Evolutionary conservation across 2,329 filamentous ascomycete species (phyloP), one percentile per base, ranked within the genome.

Genomic region (Mollisia scopiformis): DNA sequence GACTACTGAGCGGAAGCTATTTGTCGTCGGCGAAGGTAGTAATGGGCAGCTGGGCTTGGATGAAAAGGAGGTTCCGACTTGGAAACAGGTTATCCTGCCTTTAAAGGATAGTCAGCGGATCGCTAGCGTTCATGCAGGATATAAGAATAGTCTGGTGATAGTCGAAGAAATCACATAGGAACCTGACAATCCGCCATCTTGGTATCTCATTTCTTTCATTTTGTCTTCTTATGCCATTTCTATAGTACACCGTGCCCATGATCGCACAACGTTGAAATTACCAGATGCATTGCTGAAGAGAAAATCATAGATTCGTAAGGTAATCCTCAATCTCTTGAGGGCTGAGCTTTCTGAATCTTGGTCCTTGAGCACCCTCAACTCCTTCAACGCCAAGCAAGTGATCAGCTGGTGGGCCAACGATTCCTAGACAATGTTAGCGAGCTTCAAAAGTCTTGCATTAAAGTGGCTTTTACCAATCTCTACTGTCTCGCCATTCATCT

Each of bases 311-410:
- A 85, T 97, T 98, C 77, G 95, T 98, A 78, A 99, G 82, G 82
- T 99, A 99, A 78, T 99, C 95, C 83, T 99, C 95, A 74, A 99
- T 98, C 82, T 99, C 95, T 80, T 97, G 92, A 73, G 96, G 93
- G 72, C 87, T 97, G 78, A 99, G 82, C 85, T 97, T 96, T 78
- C 93, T 86, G 86, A 97, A 97, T 66, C 93, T 86, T 61, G 93
- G 93, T 47, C 93, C 93, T 69, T 88, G 85, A 21, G 91, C 91
- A 64, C 91, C 91, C 73, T 94, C 90, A 11, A 96, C 91, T 63
- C 93, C 93, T 77, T 96, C 93, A 64, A 93, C 91, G 53, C 95
- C 95, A 62, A 99, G 85, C 49, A 99, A 83, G 75, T 97, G 91
- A 75, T 99, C 88, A 69, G 95, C 95, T 59, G 95, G 95, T 47